Evolutionary conservation across 306 rosid species (phyloP).

Genomic region (Prunus armeniaca): DNA sequence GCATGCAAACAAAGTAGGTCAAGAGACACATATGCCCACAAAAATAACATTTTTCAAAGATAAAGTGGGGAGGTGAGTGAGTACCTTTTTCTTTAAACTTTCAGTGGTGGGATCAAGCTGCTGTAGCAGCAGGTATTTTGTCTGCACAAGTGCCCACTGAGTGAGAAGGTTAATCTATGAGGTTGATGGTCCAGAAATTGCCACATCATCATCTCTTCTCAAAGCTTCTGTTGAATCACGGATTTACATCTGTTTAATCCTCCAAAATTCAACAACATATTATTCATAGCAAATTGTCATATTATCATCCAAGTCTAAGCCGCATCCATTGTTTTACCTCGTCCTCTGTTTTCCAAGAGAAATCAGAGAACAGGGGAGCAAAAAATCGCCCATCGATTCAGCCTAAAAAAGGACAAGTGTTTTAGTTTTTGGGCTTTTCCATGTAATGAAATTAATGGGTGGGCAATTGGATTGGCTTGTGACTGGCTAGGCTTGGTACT

Average conservation of each 20-base stretch:
- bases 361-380: neutral
- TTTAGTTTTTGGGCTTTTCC: conserved; percentile 3
- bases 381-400: neutral
- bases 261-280: neutral
- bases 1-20: conserved; percentile 10
- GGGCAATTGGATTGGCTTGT: neutral
- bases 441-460: neutral
- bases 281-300: neutral
- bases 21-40: conserved; percentile 7
- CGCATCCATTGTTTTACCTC: neutral
- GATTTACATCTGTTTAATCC: conserved; percentile 9
- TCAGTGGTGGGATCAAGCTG: conserved; percentile 17
- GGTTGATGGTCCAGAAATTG: neutral
- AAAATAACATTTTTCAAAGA: conserved; percentile 6
- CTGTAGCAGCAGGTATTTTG: conserved; percentile 5
- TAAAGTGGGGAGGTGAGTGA: conserved; percentile 11
- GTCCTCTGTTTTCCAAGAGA: neutral
- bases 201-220: neutral
- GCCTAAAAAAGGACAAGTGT: neutral
- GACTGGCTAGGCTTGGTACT: neutral
- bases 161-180: neutral
- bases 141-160: conserved; percentile 1
- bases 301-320: neutral
- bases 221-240: conserved; percentile 10
- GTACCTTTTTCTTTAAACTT: conserved; percentile 29